Conservation (phyloP, 768 basidiomycete species). For the Mycena pura region DNA sequence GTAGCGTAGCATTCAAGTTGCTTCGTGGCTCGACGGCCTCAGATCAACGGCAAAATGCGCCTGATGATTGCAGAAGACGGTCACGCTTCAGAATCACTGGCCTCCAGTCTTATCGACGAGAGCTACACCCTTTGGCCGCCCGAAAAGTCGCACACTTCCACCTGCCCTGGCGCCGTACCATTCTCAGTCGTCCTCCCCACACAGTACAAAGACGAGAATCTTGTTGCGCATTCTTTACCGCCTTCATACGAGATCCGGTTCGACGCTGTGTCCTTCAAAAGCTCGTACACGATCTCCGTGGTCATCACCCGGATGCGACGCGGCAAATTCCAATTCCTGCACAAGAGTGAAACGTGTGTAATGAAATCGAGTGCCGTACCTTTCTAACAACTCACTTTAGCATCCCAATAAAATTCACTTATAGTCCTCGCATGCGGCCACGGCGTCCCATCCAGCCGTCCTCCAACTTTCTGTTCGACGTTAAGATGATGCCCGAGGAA, state of each 20-base stretch:
- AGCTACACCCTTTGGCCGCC: conserved; percentile 43
- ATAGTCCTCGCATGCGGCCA: conserved; percentile 62
- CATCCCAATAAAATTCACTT: conserved; percentile 55
- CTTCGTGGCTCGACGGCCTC: neutral
- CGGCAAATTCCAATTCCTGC: conserved; percentile 51
- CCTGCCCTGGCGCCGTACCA: conserved; percentile 43
- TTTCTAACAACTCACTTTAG: conserved; percentile 35
- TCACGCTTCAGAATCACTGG: no score
- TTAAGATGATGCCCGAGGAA: conserved; percentile 71
- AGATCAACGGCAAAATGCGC: conserved; percentile 54
- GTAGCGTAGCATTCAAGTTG: neutral
- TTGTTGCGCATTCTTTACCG: conserved; percentile 46
- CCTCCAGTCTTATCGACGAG: conserved; percentile 40
- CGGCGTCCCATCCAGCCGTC: conserved; percentile 56
- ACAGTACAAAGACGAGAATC: conserved; percentile 46
- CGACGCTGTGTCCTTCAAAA: conserved; percentile 42
- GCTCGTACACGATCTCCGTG: conserved; percentile 55
- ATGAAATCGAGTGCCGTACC: neutral
- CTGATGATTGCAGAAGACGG: conserved; percentile 45
- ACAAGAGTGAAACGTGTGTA: conserved; percentile 52
- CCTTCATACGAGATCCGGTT: conserved; percentile 50
- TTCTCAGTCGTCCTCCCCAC: conserved; percentile 56
- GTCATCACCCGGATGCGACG: conserved; percentile 44
- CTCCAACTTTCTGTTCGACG: conserved; percentile 58
- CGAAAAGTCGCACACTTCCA: conserved; percentile 38